Evolutionary conservation across 495 filamentous ascomycete species (phyloP).

Genomic region (Achaetomiella virescens): DNA sequence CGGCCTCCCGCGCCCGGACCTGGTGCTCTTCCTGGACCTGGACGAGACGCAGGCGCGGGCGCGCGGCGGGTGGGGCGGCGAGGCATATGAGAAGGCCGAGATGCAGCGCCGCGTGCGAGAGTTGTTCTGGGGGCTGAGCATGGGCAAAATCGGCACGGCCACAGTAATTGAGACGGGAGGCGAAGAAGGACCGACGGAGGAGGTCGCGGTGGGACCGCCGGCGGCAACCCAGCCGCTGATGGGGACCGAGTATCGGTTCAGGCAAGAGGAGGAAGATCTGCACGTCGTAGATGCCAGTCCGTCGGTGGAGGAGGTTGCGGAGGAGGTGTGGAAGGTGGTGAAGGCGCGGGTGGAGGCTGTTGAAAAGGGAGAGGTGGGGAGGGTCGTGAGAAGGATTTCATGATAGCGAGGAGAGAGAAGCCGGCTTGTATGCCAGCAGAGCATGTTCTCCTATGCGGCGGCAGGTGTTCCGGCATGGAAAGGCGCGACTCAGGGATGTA

Average conservation of each 20-base stretch:
- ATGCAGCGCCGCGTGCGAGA: conserved; percentile 78
- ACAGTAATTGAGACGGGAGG: conserved; percentile 2
- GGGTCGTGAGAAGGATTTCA: conserved; percentile 35
- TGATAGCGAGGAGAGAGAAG: conserved; percentile 12
- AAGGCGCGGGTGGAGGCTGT: conserved; percentile 40
- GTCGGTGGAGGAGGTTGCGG: conserved; percentile 45
- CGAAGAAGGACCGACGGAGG: conserved; percentile 12
- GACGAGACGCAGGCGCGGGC: conserved; percentile 62
- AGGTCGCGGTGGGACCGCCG: conserved; percentile 23
- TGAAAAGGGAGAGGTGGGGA: conserved; percentile 42
- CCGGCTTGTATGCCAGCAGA: background rate
- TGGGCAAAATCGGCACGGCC: conserved; percentile 37
- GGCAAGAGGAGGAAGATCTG: conserved; percentile 49
- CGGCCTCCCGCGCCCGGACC: conserved; percentile 80
- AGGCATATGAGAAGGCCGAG: conserved; percentile 79
- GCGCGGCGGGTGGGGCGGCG: conserved; percentile 78
- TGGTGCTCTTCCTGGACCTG: conserved; percentile 81
- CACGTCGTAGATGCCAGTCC: conserved; percentile 49
- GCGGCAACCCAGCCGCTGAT: conserved; percentile 7
- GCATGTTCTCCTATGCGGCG: too few species aligned
- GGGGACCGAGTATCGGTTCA: conserved; percentile 35
- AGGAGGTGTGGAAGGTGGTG: conserved; percentile 47
- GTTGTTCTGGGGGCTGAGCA: conserved; percentile 55
- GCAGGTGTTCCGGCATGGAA: too few species aligned
- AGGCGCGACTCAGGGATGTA: background rate